Percentiles rank a stretch among this genome's conserved stretches.
Conservation (phyloP, 148 eudicot genomes). For the Rhododendron ovatum region DNA sequence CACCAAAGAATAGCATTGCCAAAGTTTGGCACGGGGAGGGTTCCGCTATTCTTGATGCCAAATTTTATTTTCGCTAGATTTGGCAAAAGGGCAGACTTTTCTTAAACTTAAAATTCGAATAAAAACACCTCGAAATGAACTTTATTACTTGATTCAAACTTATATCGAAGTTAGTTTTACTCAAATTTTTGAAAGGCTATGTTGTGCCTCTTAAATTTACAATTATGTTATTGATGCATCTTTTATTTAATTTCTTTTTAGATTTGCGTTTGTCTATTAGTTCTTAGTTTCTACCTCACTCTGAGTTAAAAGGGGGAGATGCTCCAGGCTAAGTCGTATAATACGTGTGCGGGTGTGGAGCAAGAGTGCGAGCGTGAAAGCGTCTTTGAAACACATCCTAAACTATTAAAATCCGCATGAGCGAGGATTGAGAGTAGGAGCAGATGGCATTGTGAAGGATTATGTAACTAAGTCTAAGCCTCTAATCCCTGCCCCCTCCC, state of each 20-base stretch:
- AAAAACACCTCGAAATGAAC: not conserved
- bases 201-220: not conserved
- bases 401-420: too few species aligned
- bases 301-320: not conserved
- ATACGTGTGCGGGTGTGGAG: too few species aligned
- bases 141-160: not conserved
- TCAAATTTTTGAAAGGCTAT: not conserved
- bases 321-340: not conserved
- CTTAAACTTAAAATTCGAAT: not conserved
- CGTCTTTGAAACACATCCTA: too few species aligned
- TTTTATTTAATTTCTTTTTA: too few species aligned
- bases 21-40: not conserved
- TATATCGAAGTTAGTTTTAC: too few species aligned
- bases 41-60: not conserved
- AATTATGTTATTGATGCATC: not conserved
- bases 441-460: not conserved
- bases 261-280: not conserved
- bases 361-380: too few species aligned
- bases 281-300: not conserved
- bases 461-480: not conserved
- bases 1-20: not conserved
- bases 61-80: not conserved
- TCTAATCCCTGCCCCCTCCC: not conserved
- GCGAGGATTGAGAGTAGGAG: not conserved
- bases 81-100: not conserved